Evolutionary conservation across 2,329 filamentous ascomycete genomes (phyloP).

Genomic region (Xylariaceae sp.): DNA sequence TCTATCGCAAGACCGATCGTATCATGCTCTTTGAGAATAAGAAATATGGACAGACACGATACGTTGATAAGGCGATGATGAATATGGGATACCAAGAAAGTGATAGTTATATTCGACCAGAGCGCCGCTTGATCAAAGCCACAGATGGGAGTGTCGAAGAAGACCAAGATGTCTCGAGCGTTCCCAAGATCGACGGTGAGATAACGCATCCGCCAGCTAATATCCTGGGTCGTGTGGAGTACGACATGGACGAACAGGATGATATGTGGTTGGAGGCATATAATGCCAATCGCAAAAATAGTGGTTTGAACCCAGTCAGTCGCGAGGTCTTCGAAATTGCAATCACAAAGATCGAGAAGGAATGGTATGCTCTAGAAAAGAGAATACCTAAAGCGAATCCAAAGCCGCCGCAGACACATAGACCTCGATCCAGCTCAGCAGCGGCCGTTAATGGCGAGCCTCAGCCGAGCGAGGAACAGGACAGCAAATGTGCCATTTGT

Average conservation of each 20-base stretch:
- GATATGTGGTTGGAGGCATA: conserved; percentile 89
- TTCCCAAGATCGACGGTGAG: conserved; percentile 54
- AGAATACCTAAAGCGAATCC: conserved; percentile 95
- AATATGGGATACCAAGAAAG: conserved; percentile 95
- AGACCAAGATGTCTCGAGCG: conserved; percentile 45
- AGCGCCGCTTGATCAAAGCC: conserved; percentile 64
- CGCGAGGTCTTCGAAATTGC: conserved; percentile 95
- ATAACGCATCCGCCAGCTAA: conserved; percentile 38
- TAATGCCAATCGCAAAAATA: conserved; percentile 69
- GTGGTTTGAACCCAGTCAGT: conserved; percentile 76
- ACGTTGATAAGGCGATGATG: conserved; percentile 94
- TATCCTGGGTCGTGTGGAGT: conserved; percentile 79
- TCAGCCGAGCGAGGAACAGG: conserved; percentile 82
- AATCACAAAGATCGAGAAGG: conserved; percentile 98
- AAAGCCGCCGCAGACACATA: conserved; percentile 89
- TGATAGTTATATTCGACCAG: conserved; percentile 77
- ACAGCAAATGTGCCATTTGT: conserved; percentile 95
- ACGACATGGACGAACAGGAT: conserved; percentile 99
- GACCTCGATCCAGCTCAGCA: conserved; percentile 86
- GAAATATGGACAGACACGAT: conserved; percentile 76
- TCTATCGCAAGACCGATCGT: conserved; percentile 72
- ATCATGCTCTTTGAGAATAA: conserved; percentile 79
- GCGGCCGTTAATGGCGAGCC: conserved; percentile 94
- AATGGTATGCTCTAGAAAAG: conserved; percentile 95
- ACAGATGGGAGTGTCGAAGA: conserved; percentile 56